Conservation (phyloP, 108 stramenopile species). For the Stephanodiscus triporus region DNA sequence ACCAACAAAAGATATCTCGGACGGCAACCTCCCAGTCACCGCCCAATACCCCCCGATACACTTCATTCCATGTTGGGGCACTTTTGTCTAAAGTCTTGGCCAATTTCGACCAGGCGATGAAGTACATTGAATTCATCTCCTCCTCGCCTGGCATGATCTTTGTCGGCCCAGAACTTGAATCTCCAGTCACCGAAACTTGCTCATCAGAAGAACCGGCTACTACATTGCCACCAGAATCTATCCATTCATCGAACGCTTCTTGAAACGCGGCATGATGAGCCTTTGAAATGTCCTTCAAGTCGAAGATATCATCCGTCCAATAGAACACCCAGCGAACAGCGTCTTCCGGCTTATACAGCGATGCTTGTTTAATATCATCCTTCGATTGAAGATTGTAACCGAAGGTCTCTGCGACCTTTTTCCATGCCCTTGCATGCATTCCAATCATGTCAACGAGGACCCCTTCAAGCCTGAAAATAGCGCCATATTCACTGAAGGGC, state of each 20-base stretch:
- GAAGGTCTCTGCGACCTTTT: slow-evolving; percentile 60
- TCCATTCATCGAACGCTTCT: slow-evolving; percentile 63
- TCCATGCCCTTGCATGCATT: slow-evolving; percentile 71
- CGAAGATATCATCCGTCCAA: slow-evolving; percentile 68
- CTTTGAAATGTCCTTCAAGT: slow-evolving; percentile 46
- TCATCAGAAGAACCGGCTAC: slow-evolving; percentile 24
- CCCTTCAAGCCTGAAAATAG: slow-evolving; percentile 81
- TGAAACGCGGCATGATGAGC: slow-evolving; percentile 50
- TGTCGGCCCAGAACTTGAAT: neutral
- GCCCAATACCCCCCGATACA: slow-evolving; percentile 42
- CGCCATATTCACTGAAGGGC: slow-evolving; percentile 79
- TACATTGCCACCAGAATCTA: slow-evolving; percentile 18
- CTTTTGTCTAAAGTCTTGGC: slow-evolving; percentile 46
- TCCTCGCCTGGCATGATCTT: slow-evolving; percentile 37
- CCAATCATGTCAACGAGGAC: slow-evolving; percentile 74
- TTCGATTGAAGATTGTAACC: slow-evolving; percentile 48
- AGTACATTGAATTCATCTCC: slow-evolving; percentile 36
- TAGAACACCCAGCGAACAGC: slow-evolving; percentile 66
- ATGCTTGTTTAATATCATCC: slow-evolving; percentile 61
- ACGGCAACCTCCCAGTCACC: slow-evolving; percentile 62
- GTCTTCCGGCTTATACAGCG: slow-evolving; percentile 60
- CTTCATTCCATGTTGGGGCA: slow-evolving; percentile 55
- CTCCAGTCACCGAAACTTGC: slow-evolving; percentile 12
- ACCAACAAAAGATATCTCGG: slow-evolving; percentile 64
- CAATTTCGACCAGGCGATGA: slow-evolving; percentile 58